These are phyloP conservation scores for Artemisia princeps DNA, from an alignment of 140 eudicot genomes.

Conservation along the genomic window DNA sequence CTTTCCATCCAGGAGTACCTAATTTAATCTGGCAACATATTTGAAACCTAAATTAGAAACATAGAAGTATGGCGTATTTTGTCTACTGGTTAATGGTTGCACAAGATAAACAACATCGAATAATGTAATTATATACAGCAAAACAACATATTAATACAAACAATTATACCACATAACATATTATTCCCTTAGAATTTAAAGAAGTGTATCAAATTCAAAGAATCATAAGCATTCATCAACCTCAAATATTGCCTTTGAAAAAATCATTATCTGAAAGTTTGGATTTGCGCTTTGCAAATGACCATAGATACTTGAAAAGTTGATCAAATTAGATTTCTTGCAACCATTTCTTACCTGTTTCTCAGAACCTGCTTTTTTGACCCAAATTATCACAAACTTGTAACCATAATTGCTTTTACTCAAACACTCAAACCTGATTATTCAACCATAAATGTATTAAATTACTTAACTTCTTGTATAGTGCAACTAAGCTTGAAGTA, in stretches of 20 bases:
- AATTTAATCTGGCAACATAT: constrained; percentile 49
- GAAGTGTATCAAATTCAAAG: not conserved
- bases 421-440: too few species aligned
- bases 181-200: not conserved
- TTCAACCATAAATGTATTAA: too few species aligned
- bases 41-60: not conserved
- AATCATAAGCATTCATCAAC: not conserved
- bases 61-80: not conserved
- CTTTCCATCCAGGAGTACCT: constrained; percentile 85
- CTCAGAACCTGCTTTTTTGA: too few species aligned
- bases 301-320: too few species aligned
- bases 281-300: too few species aligned
- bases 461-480: too few species aligned
- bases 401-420: too few species aligned
- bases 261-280: too few species aligned
- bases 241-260: not conserved
- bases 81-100: not conserved
- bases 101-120: not conserved
- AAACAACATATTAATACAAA: not conserved
- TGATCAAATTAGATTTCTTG: too few species aligned
- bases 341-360: too few species aligned
- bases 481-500: too few species aligned
- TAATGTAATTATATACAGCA: not conserved
- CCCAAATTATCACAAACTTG: too few species aligned
- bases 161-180: not conserved